These are phyloP conservation scores for Pestalotiopsis sp. DNA, from an alignment of 2,329 filamentous ascomycete genomes.

Conservation along the genomic window DNA sequence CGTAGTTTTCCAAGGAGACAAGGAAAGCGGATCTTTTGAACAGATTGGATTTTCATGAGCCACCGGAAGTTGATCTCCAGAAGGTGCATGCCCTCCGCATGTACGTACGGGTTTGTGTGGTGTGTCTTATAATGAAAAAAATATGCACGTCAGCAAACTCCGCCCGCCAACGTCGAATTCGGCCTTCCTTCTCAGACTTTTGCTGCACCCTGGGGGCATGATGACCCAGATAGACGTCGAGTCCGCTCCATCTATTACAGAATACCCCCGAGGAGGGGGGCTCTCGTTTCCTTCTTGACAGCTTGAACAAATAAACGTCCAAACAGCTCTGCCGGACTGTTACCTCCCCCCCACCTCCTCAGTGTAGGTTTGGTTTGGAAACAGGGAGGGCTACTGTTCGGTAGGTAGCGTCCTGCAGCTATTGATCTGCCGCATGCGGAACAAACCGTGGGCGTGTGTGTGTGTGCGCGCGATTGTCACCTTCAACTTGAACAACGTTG, in stretches of 20 bases:
- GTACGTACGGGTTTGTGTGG: neutral
- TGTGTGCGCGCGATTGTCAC: too few relatives aligned
- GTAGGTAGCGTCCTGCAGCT: neutral
- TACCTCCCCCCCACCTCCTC: neutral
- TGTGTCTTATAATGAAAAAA: neutral
- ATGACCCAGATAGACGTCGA: neutral
- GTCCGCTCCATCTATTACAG: neutral
- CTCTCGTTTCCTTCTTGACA: neutral
- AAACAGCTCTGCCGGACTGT: neutral
- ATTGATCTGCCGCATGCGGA: neutral
- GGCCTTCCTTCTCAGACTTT: neutral
- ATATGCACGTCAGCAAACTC: conserved; percentile 11
- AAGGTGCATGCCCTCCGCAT: neutral
- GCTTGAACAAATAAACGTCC: neutral
- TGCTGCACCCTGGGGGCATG: neutral
- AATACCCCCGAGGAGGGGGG: neutral
- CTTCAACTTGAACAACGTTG: too few relatives aligned
- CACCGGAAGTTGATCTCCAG: neutral
- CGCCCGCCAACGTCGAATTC: neutral
- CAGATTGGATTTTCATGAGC: neutral
- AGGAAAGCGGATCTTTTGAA: neutral
- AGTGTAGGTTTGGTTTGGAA: neutral
- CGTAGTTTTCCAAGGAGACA: neutral
- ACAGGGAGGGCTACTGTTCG: neutral
- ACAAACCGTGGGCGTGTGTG: neutral